phyloP scores from a whole-genome alignment of 2,329 filamentous ascomycete species.

The Sclerotinia nivalis region DNA sequence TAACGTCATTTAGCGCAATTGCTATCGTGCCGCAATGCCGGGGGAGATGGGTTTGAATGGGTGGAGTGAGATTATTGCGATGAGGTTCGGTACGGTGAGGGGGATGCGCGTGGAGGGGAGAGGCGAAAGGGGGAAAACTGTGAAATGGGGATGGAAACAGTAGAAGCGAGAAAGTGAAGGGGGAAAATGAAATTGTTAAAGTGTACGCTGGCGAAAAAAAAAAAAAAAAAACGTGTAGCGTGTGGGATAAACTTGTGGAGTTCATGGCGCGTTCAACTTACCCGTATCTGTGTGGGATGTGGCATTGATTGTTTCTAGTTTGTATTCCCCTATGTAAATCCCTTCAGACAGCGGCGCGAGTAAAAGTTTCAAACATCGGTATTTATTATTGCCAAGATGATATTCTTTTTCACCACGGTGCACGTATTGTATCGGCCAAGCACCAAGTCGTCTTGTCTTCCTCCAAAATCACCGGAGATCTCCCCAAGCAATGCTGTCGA shows the following conservation, averaged over 20 bases:
- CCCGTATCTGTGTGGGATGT: constrained; percentile 3
- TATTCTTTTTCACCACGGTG: background rate
- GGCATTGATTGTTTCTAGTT: constrained; percentile 6
- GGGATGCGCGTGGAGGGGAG: background rate
- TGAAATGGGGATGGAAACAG: background rate
- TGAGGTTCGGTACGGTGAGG: constrained; percentile 3
- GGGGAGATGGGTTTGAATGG: constrained; percentile 4
- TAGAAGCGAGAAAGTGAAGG: constrained; percentile 20
- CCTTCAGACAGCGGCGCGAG: constrained; percentile 5
- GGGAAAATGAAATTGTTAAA: constrained; percentile 4
- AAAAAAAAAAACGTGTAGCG: background rate
- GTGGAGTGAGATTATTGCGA: constrained; percentile 11
- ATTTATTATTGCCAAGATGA: background rate
- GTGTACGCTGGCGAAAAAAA: background rate
- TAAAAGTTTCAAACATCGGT: constrained; percentile 4
- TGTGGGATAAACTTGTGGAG: constrained; percentile 6
- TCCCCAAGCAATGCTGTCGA: background rate
- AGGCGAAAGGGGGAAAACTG: background rate
- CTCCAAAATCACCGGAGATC: background rate
- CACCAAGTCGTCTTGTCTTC: background rate
- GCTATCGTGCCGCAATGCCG: constrained; percentile 17
- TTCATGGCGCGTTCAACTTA: constrained; percentile 5
- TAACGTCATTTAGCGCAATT: constrained; percentile 24
- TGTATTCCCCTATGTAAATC: background rate
- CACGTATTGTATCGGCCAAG: background rate